These are phyloP conservation scores for Onygenales sp. DNA, from an alignment of 2,329 filamentous ascomycete species.

Conservation along the genomic window DNA sequence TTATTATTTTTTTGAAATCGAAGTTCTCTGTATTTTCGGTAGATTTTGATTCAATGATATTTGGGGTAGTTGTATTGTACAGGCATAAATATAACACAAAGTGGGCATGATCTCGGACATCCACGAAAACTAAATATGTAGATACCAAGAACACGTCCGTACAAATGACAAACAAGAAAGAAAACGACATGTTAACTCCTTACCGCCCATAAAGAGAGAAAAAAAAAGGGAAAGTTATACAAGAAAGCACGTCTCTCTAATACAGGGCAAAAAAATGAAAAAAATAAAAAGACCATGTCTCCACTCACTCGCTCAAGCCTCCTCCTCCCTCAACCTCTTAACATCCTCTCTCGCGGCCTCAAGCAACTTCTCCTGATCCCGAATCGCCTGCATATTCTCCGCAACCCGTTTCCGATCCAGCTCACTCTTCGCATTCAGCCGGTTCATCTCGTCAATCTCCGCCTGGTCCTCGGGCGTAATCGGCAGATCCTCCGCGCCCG, in stretches of 20 bases:
- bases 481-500: constrained; percentile 39
- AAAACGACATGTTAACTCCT: constrained; percentile 3
- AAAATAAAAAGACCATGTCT: background rate
- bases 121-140: too few relatives aligned
- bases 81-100: too few relatives aligned
- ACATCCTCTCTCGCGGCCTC: constrained; percentile 35
- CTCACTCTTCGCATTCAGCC: constrained; percentile 26
- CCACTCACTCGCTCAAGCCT: constrained; percentile 3
- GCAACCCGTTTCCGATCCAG: constrained; percentile 29
- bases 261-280: background rate
- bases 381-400: constrained; percentile 32
- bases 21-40: background rate
- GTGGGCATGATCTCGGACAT: too few relatives aligned
- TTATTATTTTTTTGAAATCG: background rate
- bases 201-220: constrained; percentile 1
- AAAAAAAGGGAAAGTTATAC: background rate
- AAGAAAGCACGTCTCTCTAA: background rate
- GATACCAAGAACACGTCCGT: too few relatives aligned
- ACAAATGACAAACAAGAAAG: background rate
- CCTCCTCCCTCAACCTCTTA: constrained; percentile 30
- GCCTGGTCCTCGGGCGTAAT: constrained; percentile 25
- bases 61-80: too few relatives aligned
- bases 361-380: constrained; percentile 37
- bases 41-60: too few relatives aligned
- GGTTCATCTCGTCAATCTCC: constrained; percentile 26